Evolutionary conservation across 768 basidiomycete genomes (phyloP), one percentile per base, ranked within the genome.

Genomic region (Xerocomellus dryophilus): DNA sequence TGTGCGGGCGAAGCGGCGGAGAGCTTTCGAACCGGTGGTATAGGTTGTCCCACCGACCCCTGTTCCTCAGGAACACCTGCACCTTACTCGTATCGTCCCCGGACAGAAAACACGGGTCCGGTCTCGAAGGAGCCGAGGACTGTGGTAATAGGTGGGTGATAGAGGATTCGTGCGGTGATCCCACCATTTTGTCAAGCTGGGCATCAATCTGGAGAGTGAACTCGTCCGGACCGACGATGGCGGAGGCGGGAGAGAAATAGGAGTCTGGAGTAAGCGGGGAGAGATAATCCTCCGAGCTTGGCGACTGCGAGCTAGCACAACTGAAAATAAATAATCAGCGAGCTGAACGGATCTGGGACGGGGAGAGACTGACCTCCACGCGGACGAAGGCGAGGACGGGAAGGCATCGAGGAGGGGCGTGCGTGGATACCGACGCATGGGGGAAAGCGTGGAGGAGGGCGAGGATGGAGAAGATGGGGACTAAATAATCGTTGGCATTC

Each of bases 291-390:
- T 54, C 34, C 21, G 57, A 60, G 40, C 53, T 58, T 6, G 56
- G 56, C 4, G 60, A 64, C 39, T 23, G 58, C 27, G 61, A 68
- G 12, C 18, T 35, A 5, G 45, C 20, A 43, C 40, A 43, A 47
- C 62, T 56, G 14, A 15, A 47, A n/a, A 25, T 25, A 25, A n/a
- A 25, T 6, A 31, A 29, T 34, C 1, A 20, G 11, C 6, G 47
- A 17, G 29, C 0, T 14, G 4, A 51, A 31, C 17, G 7, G 45
- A 8, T 10, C 4, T 5, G 39, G 21, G 15, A 29, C 11, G 21
- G 43, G n/a, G 20, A n/a, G 12, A 40, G 21, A 50, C 68, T 9
- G 34, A 70, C 68, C 68, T 70, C 54, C 53, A 59, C 15, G 51
- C 36, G 27, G 66, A 69, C 43, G 54, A 53, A n/a, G 67, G 66